These are phyloP conservation scores for Kwoniella bestiolae DNA, from an alignment of 768 basidiomycete species.

Conservation along the genomic window DNA sequence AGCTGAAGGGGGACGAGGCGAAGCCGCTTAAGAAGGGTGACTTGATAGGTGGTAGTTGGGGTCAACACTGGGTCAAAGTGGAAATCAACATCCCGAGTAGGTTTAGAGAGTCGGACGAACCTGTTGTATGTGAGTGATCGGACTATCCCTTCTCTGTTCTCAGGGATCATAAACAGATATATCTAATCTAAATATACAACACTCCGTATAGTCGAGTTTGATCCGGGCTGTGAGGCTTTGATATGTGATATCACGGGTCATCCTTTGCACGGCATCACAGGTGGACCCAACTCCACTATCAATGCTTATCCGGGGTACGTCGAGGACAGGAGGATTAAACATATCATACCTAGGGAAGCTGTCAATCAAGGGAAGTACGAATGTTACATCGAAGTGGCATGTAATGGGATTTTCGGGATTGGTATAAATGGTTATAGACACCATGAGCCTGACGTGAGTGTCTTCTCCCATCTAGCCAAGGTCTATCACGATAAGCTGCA, in stretches of 20 bases:
- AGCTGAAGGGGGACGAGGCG: neutral
- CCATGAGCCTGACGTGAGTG: conserved; percentile 28
- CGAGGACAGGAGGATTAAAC: conserved; percentile 84
- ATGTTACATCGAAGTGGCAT: conserved; percentile 36
- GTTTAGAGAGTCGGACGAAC: conserved; percentile 72
- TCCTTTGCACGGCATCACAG: conserved; percentile 69
- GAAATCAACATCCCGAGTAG: conserved; percentile 73
- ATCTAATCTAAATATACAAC: too few species aligned
- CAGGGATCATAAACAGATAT: too few species aligned
- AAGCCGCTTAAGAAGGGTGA: conserved; percentile 78
- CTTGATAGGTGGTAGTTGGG: conserved; percentile 90
- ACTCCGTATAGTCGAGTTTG: conserved; percentile 67
- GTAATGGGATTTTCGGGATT: conserved; percentile 91
- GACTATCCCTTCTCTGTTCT: too few species aligned
- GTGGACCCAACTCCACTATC: conserved; percentile 26
- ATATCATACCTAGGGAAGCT: conserved; percentile 74
- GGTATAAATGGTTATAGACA: conserved; percentile 57
- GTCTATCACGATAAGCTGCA: too few species aligned
- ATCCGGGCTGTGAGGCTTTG: conserved; percentile 92
- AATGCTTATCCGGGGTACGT: conserved; percentile 12
- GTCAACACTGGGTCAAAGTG: conserved; percentile 95
- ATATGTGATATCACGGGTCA: conserved; percentile 75
- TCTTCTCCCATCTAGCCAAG: too few species aligned
- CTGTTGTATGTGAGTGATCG: conserved; percentile 63
- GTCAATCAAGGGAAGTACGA: conserved; percentile 63